Percentiles rank a stretch among this genome's conserved stretches.
These are phyloP conservation scores for Saccharomyces kudriavzevii DNA, from an alignment of 805 yeast species.

Conservation along the genomic window DNA sequence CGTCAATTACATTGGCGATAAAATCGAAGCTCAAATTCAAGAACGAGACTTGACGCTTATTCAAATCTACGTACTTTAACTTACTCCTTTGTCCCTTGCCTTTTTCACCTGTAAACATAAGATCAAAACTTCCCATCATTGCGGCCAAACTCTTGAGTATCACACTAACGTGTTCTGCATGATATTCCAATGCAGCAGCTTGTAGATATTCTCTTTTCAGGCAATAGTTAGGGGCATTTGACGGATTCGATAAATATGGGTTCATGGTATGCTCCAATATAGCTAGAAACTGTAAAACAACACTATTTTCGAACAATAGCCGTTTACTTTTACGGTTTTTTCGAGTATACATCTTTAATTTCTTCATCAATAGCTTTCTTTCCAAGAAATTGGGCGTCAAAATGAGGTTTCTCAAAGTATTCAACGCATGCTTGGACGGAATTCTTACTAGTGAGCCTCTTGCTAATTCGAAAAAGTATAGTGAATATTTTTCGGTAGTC, in stretches of 20 bases:
- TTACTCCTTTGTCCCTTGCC: neutral
- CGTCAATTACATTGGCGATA: constrained; percentile 26
- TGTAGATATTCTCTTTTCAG: neutral
- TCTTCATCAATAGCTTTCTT: neutral
- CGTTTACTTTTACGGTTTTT: neutral
- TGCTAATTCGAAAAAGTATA: constrained; percentile 1
- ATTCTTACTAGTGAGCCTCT: constrained; percentile 4
- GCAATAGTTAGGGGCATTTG: neutral
- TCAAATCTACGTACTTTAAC: constrained; percentile 2
- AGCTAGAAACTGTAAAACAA: neutral
- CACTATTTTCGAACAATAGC: neutral
- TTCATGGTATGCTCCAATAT: neutral
- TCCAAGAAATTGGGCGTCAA: neutral
- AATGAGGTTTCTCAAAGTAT: neutral
- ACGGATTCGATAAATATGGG: neutral
- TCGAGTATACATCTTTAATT: neutral
- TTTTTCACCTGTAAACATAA: neutral
- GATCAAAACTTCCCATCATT: neutral
- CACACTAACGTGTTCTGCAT: neutral
- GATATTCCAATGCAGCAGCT: neutral
- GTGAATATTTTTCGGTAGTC: neutral
- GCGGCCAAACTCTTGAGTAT: neutral
- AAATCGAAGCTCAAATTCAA: constrained; percentile 35
- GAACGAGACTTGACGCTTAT: constrained; percentile 7
- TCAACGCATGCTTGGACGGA: neutral